Evolutionary conservation across 345 rosid species (phyloP).

Genomic region (Geranium rotundifolium): DNA sequence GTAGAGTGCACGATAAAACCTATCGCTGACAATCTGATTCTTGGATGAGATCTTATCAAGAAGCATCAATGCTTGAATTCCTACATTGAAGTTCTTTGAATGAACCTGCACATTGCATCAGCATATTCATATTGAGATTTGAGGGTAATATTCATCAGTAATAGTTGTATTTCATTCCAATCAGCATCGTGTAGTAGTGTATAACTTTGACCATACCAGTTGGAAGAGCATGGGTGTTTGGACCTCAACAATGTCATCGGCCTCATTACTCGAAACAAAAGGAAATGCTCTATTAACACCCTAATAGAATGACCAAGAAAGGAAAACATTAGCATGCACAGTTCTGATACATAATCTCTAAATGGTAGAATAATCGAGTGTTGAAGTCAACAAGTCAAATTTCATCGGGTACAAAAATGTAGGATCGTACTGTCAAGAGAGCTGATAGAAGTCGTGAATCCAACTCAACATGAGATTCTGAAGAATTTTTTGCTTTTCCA

Average conservation of each 20-base stretch:
- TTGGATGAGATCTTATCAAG: constrained; percentile 92
- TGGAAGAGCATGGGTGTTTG: constrained; percentile 90
- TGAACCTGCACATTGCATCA: constrained; percentile 49
- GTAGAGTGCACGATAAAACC: constrained; percentile 88
- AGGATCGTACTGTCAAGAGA: constrained; percentile 58
- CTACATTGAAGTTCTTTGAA: constrained; percentile 85
- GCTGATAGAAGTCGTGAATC: constrained; percentile 91
- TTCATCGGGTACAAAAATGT: background rate
- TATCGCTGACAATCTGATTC: constrained; percentile 89
- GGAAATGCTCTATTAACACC: constrained; percentile 99
- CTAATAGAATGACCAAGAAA: constrained; percentile 28
- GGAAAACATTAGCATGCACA: background rate
- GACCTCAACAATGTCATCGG: constrained; percentile 71
- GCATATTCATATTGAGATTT: constrained; percentile 3
- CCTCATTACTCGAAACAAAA: constrained; percentile 73
- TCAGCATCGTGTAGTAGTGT: background rate
- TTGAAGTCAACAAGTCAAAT: too few species aligned
- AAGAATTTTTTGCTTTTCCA: constrained; percentile 21
- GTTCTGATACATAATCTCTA: too few species aligned
- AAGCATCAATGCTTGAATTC: constrained; percentile 90
- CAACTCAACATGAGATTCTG: constrained; percentile 68
- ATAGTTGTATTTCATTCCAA: constrained; percentile 1
- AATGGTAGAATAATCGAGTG: too few species aligned
- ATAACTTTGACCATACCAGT: constrained; percentile 33
- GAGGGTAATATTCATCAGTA: background rate